Base-by-base conservation (phyloP, 352 stramenopile genomes). In the Halophytophthora batemanensis region DNA sequence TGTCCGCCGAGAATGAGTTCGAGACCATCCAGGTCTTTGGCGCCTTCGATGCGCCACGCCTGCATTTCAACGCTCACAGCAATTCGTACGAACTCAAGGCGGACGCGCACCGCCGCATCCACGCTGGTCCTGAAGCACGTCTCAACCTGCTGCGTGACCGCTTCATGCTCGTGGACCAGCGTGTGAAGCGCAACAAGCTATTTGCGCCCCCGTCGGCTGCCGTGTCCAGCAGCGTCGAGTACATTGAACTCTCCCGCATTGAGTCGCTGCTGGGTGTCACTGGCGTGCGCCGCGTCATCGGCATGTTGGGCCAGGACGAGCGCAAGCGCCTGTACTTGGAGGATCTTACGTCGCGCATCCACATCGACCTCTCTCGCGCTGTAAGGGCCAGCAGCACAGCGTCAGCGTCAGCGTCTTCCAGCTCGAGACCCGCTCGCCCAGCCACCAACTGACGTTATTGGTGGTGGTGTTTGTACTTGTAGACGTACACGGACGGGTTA, bases 231-330 rank as follows among this genome's bases (percentile, higher is more conserved):
- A 64, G 69, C 2, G 61, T 69, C 6, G 78, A 91, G 37, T 86
- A 90, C 56, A 93, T 90, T 40, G 69, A 93, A 77, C 61, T 95
- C n/a, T 90, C 79, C n/a, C 64, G 69, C 14, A 92, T 95, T 48
- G 85, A 95, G 56, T 95, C 85, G 11, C 61, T 95, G n/a, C 52
- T 95, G 10, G 85, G 85, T 43, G 66, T 90, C 40, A 86, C 63
- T 19, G 85, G 85, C 49, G 59, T 89, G 22, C 80, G 79, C 21
- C 79, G 82, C 12, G 82, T 95, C 13, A 85, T 95, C 40, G 85
- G 85, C 15, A 91, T 93, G 82, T 61, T 95, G 7, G 83, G 81
- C 1, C 81, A 93, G 60, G 82, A 93, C 59, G 82, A 95, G 34
- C 81, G 82, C 45, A 82, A 86, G 38, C 66, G 66, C 1, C 80